A percentile compares a stretch with the other conserved stretches of the same genome.
Evolutionary conservation across 2,329 filamentous ascomycete species (phyloP).

Genomic region (Pyrenochaeta sp.): DNA sequence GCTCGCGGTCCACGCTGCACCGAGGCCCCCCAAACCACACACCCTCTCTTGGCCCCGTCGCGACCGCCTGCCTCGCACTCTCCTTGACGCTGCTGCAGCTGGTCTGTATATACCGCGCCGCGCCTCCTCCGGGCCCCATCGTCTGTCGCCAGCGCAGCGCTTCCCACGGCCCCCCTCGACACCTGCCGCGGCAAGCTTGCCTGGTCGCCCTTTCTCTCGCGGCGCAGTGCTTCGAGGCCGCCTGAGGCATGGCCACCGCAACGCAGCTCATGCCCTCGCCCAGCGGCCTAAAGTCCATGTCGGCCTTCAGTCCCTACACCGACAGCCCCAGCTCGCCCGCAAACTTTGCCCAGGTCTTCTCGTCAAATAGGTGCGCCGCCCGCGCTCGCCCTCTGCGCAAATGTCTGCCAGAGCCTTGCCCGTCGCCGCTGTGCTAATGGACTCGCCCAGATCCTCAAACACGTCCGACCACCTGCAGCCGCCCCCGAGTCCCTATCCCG

Average conservation of each 20-base stretch:
- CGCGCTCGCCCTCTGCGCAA: constrained; percentile 14
- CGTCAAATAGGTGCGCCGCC: constrained; percentile 58
- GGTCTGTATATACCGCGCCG: constrained; percentile 8
- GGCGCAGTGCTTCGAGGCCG: constrained; percentile 27
- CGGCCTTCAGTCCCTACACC: constrained; percentile 58
- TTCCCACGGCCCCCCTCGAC: constrained; percentile 13
- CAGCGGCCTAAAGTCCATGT: constrained; percentile 49
- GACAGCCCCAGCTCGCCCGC: constrained; percentile 60
- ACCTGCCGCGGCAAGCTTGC: constrained; percentile 15
- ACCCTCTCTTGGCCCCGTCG: constrained; percentile 30
- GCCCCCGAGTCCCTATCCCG: constrained; percentile 62
- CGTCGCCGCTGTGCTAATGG: constrained; percentile 33
- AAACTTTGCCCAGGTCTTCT: constrained; percentile 52
- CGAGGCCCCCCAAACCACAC: too few relatives aligned
- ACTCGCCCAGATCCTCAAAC: constrained; percentile 53
- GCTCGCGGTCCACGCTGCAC: too few relatives aligned
- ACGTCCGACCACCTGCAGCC: constrained; percentile 57
- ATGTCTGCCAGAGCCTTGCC: not conserved
- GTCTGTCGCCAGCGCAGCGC: not conserved
- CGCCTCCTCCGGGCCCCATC: not conserved
- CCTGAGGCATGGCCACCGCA: constrained; percentile 47
- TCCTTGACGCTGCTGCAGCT: constrained; percentile 9
- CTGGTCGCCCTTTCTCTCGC: constrained; percentile 21
- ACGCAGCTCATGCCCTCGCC: constrained; percentile 57
- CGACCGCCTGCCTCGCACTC: too few relatives aligned